Evolutionary conservation across 306 rosid species (phyloP).

Genomic region (Crotalaria pallida): DNA sequence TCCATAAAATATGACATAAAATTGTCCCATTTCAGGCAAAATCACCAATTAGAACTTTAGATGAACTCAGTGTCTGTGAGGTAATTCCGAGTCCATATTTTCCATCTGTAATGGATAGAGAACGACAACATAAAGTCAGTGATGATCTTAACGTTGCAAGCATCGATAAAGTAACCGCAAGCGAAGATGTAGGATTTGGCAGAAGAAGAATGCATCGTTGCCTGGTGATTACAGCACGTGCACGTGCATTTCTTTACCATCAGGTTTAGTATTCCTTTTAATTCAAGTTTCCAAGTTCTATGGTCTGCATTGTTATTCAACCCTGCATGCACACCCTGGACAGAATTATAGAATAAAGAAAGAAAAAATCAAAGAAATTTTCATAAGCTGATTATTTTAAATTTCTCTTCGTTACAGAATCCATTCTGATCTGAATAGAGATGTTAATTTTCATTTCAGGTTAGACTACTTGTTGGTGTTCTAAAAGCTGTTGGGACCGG

Average conservation of each 20-base stretch:
- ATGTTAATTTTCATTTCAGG: slow-evolving; percentile 38
- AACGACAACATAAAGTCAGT: slow-evolving; percentile 23
- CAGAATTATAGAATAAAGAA: background rate
- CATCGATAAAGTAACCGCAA: slow-evolving; percentile 9
- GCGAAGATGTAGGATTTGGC: slow-evolving; percentile 60
- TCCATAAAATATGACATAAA: slow-evolving; percentile 6
- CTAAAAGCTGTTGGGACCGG: slow-evolving; percentile 80
- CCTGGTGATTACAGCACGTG: slow-evolving; percentile 73
- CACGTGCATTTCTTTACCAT: slow-evolving; percentile 86
- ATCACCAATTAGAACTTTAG: slow-evolving; percentile 83
- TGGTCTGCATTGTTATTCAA: background rate
- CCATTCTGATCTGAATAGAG: background rate
- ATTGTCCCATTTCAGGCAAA: slow-evolving; percentile 58
- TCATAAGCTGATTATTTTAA: background rate
- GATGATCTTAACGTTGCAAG: slow-evolving; percentile 24
- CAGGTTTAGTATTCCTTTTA: slow-evolving; percentile 54
- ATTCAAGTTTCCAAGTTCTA: background rate
- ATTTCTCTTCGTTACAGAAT: background rate
- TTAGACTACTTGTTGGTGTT: slow-evolving; percentile 87
- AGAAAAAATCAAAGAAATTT: background rate
- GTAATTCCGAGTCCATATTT: slow-evolving; percentile 61
- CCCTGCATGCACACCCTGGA: background rate
- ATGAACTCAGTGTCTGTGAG: slow-evolving; percentile 69
- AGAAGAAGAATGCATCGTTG: slow-evolving; percentile 61
- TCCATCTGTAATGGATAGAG: slow-evolving; percentile 60